A percentile compares a stretch with the other conserved stretches of the same genome.
These are phyloP conservation scores for Hordeum marinum DNA, from an alignment of 176 grass and related monocot genomes.

Conservation along the genomic window DNA sequence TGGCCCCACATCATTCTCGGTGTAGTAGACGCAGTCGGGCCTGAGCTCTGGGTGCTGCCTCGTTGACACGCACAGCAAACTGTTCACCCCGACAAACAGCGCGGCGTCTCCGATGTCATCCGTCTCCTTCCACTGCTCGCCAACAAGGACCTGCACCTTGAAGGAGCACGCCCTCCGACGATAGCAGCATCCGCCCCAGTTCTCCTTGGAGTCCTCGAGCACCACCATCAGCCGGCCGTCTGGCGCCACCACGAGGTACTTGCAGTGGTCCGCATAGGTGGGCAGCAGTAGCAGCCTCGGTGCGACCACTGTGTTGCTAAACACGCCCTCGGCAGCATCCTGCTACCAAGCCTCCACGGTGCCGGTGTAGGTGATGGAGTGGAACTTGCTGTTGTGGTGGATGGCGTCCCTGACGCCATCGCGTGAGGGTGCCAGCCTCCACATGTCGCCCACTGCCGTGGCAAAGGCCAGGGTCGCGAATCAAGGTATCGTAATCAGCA, in stretches of 20 bases:
- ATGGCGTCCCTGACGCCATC: neutral
- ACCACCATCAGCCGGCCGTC: constrained; percentile 15
- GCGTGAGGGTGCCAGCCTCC: neutral
- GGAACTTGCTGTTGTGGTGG: neutral
- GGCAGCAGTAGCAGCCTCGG: no score
- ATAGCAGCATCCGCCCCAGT: accelerated
- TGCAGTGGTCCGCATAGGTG: neutral
- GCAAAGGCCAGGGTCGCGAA: neutral
- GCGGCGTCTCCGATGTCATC: no score
- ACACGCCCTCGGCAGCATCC: neutral
- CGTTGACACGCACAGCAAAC: no score
- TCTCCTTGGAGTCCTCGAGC: neutral
- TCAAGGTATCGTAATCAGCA: neutral
- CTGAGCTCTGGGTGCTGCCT: no score
- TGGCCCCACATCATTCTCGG: no score
- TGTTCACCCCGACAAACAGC: no score
- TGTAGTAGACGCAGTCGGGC: no score
- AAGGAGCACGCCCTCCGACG: neutral
- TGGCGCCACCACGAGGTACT: neutral
- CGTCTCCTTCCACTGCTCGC: no score
- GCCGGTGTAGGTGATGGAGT: neutral
- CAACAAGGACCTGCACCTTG: no score
- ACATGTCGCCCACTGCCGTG: neutral
- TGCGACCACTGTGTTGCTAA: no score
- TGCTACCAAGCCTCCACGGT: neutral